phyloP scores from a whole-genome alignment of 164 flowering plant genomes.

The Vitis rotundifolia region DNA sequence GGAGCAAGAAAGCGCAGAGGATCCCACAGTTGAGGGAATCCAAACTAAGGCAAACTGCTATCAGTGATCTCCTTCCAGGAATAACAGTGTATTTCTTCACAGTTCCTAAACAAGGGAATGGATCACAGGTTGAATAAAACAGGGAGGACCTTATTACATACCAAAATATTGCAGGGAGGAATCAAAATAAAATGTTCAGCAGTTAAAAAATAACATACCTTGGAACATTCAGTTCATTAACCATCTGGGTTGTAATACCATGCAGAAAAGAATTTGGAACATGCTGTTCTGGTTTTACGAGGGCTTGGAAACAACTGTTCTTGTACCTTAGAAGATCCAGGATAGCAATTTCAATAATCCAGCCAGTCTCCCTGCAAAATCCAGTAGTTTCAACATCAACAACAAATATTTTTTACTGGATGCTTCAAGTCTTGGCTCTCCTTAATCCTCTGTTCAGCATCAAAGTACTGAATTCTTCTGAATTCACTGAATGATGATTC shows the following conservation, averaged over 20 bases:
- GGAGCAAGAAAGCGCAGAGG: background rate
- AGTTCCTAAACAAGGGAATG: background rate
- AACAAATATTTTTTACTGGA: background rate
- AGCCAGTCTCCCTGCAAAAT: background rate
- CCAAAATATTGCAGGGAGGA: background rate
- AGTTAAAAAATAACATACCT: background rate
- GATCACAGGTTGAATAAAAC: background rate
- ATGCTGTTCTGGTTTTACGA: background rate
- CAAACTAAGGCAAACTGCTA: too few species aligned
- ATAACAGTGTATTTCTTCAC: too few species aligned
- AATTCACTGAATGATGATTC: background rate
- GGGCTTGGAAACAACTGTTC: background rate
- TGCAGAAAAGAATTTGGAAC: background rate
- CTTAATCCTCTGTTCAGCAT: background rate
- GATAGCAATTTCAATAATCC: slow-evolving; percentile 1
- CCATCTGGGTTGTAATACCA: background rate
- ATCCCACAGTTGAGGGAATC: too few species aligned
- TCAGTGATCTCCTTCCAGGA: too few species aligned
- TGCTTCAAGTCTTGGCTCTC: background rate
- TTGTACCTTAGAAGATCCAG: background rate
- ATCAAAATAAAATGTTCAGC: background rate
- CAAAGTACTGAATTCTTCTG: background rate
- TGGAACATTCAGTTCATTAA: background rate
- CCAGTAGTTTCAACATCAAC: slow-evolving; percentile 1
- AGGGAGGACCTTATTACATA: background rate